Evolutionary conservation across 768 basidiomycete genomes (phyloP).

Genomic region (Lentinula edodes): DNA sequence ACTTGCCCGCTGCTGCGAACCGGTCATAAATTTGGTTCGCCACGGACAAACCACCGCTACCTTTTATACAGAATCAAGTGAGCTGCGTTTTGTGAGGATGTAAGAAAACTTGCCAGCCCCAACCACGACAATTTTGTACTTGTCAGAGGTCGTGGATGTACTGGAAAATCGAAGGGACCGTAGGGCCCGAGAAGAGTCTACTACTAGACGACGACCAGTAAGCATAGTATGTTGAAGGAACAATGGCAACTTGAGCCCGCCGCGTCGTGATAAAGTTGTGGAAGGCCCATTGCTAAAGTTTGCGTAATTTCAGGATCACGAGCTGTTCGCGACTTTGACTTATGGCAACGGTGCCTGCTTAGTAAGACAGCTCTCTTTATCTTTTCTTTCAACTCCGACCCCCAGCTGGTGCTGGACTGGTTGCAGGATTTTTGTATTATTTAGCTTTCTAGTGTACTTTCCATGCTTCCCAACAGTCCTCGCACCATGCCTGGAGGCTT

Average conservation of each 20-base stretch:
- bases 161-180: conserved; percentile 15
- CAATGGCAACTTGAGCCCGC: too few relatives aligned
- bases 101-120: conserved; percentile 65
- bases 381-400: not conserved
- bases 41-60: conserved; percentile 74
- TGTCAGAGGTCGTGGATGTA: conserved; percentile 38
- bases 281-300: not conserved
- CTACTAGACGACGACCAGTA: conserved; percentile 6
- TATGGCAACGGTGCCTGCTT: not conserved
- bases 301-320: not conserved
- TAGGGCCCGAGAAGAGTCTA: conserved; percentile 1
- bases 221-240: not conserved
- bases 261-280: too few relatives aligned
- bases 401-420: conserved; percentile 20
- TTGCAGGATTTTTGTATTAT: not conserved
- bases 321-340: not conserved
- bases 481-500: conserved; percentile 24
- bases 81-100: not conserved
- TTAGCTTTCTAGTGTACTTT: not conserved
- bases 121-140: conserved; percentile 77
- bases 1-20: conserved; percentile 65
- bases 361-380: not conserved
- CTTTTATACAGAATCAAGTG: conserved; percentile 29
- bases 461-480: conserved; percentile 15
- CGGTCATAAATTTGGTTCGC: conserved; percentile 86